phyloP scores from a whole-genome alignment of 1,284 basidiomycete species.

The Cerrena zonata region DNA sequence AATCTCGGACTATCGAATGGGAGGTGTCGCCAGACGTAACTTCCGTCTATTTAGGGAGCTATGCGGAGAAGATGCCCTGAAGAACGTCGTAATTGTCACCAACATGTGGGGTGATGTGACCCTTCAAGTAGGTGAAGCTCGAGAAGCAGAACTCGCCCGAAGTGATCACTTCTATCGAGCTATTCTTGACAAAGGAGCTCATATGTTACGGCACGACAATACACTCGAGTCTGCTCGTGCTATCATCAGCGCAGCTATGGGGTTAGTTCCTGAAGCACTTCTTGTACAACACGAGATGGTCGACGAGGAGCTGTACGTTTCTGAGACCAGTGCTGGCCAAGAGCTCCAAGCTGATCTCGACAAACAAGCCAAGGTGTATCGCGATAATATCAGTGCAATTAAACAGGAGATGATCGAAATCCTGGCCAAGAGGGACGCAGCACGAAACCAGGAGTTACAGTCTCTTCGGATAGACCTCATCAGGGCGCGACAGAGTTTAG shows the following conservation, averaged over 20 bases:
- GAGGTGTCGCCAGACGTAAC: constrained; percentile 27
- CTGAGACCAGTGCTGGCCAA: constrained; percentile 7
- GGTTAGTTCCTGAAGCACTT: constrained; percentile 3
- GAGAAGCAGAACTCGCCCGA: constrained; percentile 9
- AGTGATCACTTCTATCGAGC: constrained; percentile 13
- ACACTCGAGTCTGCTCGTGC: constrained; percentile 6
- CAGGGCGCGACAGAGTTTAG: neutral
- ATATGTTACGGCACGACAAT: constrained; percentile 11
- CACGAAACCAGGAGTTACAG: neutral
- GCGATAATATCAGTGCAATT: constrained; percentile 1
- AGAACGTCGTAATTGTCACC: constrained; percentile 44
- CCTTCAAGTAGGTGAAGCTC: constrained; percentile 4
- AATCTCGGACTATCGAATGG: constrained; percentile 11
- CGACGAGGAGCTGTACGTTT: constrained; percentile 6
- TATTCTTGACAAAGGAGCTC: constrained; percentile 12
- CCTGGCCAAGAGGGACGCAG: neutral
- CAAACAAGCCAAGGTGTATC: constrained; percentile 2
- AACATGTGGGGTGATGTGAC: constrained; percentile 45
- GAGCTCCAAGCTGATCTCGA: constrained; percentile 4
- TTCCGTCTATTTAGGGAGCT: constrained; percentile 46
- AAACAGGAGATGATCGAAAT: constrained; percentile 1
- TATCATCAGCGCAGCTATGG: constrained; percentile 4
- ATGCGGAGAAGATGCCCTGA: constrained; percentile 36
- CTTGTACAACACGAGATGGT: constrained; percentile 12
- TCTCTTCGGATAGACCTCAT: neutral